Conservation (phyloP, 2,329 filamentous ascomycete species). For the Scopulariopsis brevicaulis region DNA sequence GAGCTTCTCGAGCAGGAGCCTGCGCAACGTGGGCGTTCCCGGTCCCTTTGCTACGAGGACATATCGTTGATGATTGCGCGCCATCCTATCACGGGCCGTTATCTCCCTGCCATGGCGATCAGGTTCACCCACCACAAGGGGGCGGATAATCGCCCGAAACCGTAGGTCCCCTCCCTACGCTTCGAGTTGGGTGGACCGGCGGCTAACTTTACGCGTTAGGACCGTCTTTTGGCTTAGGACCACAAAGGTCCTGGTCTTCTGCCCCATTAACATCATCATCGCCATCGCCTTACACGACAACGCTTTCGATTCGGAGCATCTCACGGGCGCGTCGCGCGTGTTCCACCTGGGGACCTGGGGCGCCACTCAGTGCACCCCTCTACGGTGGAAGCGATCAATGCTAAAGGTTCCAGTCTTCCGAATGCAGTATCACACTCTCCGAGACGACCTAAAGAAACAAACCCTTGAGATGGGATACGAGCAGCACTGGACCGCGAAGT, state of each 20-base stretch:
- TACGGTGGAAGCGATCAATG: slow-evolving; percentile 15
- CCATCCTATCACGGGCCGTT: slow-evolving; percentile 11
- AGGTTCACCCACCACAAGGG: slow-evolving; percentile 19
- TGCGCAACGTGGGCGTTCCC: slow-evolving; percentile 10
- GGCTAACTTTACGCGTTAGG: slow-evolving; percentile 6
- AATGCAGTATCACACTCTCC: slow-evolving; percentile 14
- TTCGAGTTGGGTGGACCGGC: neutral
- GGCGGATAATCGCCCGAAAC: slow-evolving; percentile 16
- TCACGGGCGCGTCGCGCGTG: slow-evolving; percentile 10
- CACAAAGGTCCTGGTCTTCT: slow-evolving; percentile 15
- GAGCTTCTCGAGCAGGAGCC: slow-evolving; percentile 13
- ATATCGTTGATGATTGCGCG: slow-evolving; percentile 16
- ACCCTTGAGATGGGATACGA: slow-evolving; percentile 12
- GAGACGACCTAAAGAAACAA: slow-evolving; percentile 14
- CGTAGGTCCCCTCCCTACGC: slow-evolving; percentile 8
- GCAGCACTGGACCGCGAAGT: slow-evolving; percentile 7
- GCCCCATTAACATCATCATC: slow-evolving; percentile 13
- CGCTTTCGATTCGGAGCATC: slow-evolving; percentile 12
- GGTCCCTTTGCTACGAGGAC: slow-evolving; percentile 19
- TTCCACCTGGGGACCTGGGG: slow-evolving; percentile 10
- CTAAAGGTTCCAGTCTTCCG: slow-evolving; percentile 16
- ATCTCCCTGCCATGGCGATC: slow-evolving; percentile 14
- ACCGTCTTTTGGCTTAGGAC: slow-evolving; percentile 17
- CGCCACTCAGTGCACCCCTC: slow-evolving; percentile 8
- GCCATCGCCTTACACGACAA: slow-evolving; percentile 13